These are phyloP conservation scores for Lentinus tigrinus DNA, from an alignment of 768 basidiomycete species.

Conservation along the genomic window DNA sequence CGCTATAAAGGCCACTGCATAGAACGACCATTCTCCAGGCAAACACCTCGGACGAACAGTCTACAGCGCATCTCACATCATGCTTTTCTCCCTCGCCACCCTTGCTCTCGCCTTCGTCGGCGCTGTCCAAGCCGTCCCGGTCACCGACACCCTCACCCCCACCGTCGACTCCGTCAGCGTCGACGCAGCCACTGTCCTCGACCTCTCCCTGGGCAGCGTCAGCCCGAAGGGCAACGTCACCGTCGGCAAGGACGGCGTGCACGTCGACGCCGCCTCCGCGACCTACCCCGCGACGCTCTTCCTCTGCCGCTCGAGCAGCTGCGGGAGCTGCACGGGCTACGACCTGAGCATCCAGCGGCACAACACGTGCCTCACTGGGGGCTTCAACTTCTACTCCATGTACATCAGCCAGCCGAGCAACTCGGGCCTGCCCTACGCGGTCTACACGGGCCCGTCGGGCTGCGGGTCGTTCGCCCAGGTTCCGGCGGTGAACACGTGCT, in stretches of 20 bases:
- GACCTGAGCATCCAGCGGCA: neutral
- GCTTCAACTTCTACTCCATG: neutral
- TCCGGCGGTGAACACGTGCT: constrained; percentile 4
- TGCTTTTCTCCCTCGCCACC: neutral
- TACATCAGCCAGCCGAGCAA: constrained; percentile 2
- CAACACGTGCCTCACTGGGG: neutral
- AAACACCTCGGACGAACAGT: no score
- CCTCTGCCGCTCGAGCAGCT: neutral
- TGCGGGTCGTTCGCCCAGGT: neutral
- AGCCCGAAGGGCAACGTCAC: no score
- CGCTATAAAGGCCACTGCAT: no score
- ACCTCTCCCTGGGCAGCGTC: no score
- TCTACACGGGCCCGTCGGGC: neutral
- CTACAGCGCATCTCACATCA: neutral
- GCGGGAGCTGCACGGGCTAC: neutral
- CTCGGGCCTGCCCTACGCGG: neutral
- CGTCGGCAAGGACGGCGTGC: no score
- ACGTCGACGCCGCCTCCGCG: no score
- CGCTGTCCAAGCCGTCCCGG: neutral
- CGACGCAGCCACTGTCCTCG: no score
- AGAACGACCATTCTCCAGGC: no score
- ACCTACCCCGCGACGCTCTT: neutral
- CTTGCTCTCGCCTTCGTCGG: neutral
- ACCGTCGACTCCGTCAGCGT: no score
- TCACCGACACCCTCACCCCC: no score